Percentiles rank a stretch among this genome's conserved stretches.
These are phyloP conservation scores for Setomelanomma holmii DNA, from an alignment of 2,329 filamentous ascomycete species.

Conservation along the genomic window DNA sequence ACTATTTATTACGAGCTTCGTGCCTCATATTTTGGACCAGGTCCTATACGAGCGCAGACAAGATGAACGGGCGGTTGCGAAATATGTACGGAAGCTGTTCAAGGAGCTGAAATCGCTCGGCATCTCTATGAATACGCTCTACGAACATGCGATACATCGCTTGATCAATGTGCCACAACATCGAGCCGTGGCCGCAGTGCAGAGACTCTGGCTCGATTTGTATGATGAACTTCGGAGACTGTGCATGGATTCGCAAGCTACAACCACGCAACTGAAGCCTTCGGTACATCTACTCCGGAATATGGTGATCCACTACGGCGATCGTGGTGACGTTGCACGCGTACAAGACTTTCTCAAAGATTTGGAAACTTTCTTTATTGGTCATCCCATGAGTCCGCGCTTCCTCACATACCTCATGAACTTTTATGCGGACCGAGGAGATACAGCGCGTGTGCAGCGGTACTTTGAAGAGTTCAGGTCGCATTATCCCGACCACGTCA, in stretches of 20 bases:
- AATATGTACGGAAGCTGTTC: conserved; percentile 36
- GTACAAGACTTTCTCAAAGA: conserved; percentile 34
- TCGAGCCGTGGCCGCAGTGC: neutral
- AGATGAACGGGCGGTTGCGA: conserved; percentile 35
- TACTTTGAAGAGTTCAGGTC: conserved; percentile 39
- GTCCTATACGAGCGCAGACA: conserved; percentile 23
- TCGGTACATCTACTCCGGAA: conserved; percentile 24
- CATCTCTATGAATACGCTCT: conserved; percentile 28
- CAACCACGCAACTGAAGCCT: conserved; percentile 18
- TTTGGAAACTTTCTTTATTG: conserved; percentile 32
- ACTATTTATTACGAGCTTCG: conserved; percentile 36
- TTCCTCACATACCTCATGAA: conserved; percentile 30
- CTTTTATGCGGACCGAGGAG: conserved; percentile 44
- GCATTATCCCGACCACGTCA: conserved; percentile 11
- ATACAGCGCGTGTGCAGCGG: conserved; percentile 39
- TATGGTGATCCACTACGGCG: conserved; percentile 29
- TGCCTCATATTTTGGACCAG: conserved; percentile 36
- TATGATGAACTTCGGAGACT: conserved; percentile 33
- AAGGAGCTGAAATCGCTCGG: conserved; percentile 23
- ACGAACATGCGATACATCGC: conserved; percentile 33
- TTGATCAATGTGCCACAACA: conserved; percentile 30
- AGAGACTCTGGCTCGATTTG: conserved; percentile 11
- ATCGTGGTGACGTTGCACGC: conserved; percentile 21
- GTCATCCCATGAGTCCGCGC: conserved; percentile 20
- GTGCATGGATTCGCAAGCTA: conserved; percentile 18